Base-by-base conservation (phyloP, 495 filamentous ascomycete species). In the Aspergillus campestris region DNA sequence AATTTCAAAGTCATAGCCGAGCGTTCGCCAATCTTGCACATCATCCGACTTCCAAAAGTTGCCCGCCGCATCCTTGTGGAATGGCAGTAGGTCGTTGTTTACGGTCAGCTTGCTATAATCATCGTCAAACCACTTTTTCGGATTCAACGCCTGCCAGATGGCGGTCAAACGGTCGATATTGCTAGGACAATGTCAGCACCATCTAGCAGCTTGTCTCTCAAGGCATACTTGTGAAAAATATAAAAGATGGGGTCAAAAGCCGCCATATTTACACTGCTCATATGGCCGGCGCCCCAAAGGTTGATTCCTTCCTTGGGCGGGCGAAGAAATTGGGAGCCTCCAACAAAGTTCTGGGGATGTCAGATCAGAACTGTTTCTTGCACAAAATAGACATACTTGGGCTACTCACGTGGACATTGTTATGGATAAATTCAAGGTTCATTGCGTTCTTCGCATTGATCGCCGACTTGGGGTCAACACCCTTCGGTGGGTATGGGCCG, bases 111-210 rank as follows among this genome's bases (percentile, higher is more conserved):
- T 11, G 15, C 42, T 45, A 5, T 42, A 3, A 2, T 38, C 24
- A 34, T 38, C 35, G 11, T 46, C 44, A 24, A 46, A 46, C 44
- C 44, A 46, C 27, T 38, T 38, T 6, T 30, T 9, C 7, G 14
- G 12, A 11, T 46, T 46, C 35, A 46, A 27, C 0, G 10, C n/a
- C n/a, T 46, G 44, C 44, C 35, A 46, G 11, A 38, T 46, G 35
- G 44, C 44, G 3, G 44, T 39, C 27, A 46, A 30, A 8, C 44
- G 44, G 35, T 46, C 44, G 34, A 46, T 39, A 29, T 46, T 46
- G 10, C 44, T 46, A 18, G 5, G 18, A 8, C 5, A 28, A 0
- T 38, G 27, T 39, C 34, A 37, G 7, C 10, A 13, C 9, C 18
- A 30, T 14, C 24, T 13, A 29, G 11, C 24, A 18, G 35, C 10